Evolutionary conservation across 495 filamentous ascomycete species (phyloP), one percentile per base, ranked within the genome.

Genomic region (Letharia lupina): DNA sequence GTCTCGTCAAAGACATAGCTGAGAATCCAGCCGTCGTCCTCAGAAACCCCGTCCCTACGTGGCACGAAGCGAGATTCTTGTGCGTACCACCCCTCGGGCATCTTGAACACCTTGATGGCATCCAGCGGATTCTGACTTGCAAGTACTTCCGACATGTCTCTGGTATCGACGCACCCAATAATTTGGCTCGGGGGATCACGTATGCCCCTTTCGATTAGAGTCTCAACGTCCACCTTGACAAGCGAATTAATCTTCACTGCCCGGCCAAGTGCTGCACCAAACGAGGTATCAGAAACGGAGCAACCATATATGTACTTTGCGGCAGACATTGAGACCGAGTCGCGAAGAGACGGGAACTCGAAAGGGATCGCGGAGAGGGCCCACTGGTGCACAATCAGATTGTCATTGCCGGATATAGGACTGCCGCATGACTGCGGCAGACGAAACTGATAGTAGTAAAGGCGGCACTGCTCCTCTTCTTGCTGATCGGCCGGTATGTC

Each of bases 231-330:
- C 15, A 86, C 72, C 66, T 89, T 89, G 39, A 83, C 80, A 9
- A 88, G 69, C 44, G 79, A 80, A 61, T 86, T 83, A 60, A 88
- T 86, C 71, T 87, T 88, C 23, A 79, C 80, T 6, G 83, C 79
- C 35, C 78, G 79, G 45, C 83, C 83, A 1, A 84, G 76, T 3
- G 78, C 80, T 31, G 78, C 72, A 57, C 79, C 78, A 66, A 85
- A 87, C 11, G 76, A 75, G 3, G 72, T 16, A 88, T 92, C 41
- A 88, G 73, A 68, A 89, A 92, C 77, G 91, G 91, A 37, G 88
- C 89, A 23, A 84, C 89, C 15, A 87, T 90, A 76, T 89, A 95
- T 68, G 82, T 86, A 52, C 86, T 88, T 68, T 87, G 87, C 62
- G 91, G 77, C 13, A 91, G 78, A 59, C 91, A 88, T 89, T 57